These are phyloP conservation scores for Graphilbum fragrans DNA, from an alignment of 2,329 filamentous ascomycete species.

Conservation along the genomic window DNA sequence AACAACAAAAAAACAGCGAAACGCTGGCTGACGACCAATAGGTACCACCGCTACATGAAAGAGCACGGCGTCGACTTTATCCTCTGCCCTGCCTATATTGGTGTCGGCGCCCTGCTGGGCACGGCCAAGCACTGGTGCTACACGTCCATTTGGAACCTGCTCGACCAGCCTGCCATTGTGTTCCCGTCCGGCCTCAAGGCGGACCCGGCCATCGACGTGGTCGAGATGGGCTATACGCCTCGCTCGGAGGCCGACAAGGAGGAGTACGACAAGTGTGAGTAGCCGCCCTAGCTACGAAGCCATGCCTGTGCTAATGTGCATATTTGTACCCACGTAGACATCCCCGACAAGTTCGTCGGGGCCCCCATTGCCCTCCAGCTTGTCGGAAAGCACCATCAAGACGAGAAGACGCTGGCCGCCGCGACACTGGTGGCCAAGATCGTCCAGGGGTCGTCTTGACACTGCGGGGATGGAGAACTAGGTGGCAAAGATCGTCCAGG, in stretches of 20 bases:
- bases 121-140: slow-evolving; percentile 1
- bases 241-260: neutral
- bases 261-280: neutral
- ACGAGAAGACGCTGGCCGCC: neutral
- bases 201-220: neutral
- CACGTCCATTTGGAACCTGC: neutral
- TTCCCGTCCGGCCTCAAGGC: neutral
- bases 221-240: neutral
- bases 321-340: neutral
- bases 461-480: too few species aligned
- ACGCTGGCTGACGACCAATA: too few species aligned
- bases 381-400: neutral
- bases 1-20: too few species aligned
- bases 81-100: neutral
- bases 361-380: neutral
- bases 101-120: neutral
- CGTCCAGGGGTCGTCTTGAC: too few species aligned
- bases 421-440: too few species aligned
- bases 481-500: too few species aligned
- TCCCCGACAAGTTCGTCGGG: neutral
- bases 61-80: slow-evolving; percentile 1
- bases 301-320: neutral
- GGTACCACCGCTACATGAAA: neutral
- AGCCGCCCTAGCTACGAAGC: too few species aligned
- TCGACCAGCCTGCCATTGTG: neutral